Evolutionary conservation across 345 rosid species (phyloP), one percentile per base, ranked within the genome.

Genomic region (Rhizophora mangle): DNA sequence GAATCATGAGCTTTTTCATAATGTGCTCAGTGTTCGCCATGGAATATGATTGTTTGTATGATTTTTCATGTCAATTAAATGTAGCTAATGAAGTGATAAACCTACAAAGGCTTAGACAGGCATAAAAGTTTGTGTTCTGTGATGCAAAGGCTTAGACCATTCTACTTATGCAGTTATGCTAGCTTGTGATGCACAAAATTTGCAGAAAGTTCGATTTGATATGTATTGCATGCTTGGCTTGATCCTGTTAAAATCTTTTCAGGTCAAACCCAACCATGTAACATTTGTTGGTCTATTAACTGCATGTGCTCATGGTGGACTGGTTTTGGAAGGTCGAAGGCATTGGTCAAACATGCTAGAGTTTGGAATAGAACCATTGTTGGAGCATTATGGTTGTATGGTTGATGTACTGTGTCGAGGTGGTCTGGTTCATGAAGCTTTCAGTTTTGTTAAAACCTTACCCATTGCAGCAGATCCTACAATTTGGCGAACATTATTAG

Each of bases 341-440:
- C 60, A 57, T 49, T 72, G 70, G 76, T 72, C 70, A 59, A 20
- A 13, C 39, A 72, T 72, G 76, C 65, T 65, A 31, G 61, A 72
- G 49, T 49, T 59, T 36, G 70, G 76, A 72, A 65, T 72, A 59
- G 65, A 72, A 26, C 70, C 76, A 9, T 72, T 65, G 2, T 30
- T 59, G 29, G 76, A 72, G 76, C 70, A 65, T 36, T 72, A 59
- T n/a, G 60, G 76, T 47, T 65, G 70, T 43, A 65, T 65, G 76
- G 65, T 72, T 30, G 65, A 72, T 51, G 65, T 65, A 59, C 65
- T 72, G 15, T 72, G 65, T 64, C 76, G 75, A 27, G 75, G 63
- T 24, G 69, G 69, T 55, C 75, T 64, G n/a, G 29, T 65, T 19
- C 39, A 65, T 6, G 76, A 65, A 39, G 76, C 70, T 37, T 65